Evolutionary conservation across 805 yeast genomes (phyloP), one percentile per base, ranked within the genome.

Genomic region (Wickerhamomyces canadensis): DNA sequence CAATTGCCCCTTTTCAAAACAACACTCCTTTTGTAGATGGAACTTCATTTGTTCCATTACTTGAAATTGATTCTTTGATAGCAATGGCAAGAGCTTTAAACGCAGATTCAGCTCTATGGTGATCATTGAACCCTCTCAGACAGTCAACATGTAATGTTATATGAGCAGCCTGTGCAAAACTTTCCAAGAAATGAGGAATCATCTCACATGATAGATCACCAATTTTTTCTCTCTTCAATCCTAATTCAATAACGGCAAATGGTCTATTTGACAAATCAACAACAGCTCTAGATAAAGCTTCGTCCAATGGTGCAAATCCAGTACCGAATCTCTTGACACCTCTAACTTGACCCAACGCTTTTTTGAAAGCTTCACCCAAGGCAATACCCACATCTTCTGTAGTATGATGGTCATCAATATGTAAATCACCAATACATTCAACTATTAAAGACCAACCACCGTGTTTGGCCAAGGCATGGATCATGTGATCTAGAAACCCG

Each of bases 1-100:
- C 21, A 19, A n/a, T 9, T n/a, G 19, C 10, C 8, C 17, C 17
- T 19, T 18, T 5, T 54, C 57, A 83, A 64, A 81, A 80, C 33
- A 91, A 67, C 10, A 93, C 98, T 37, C 98, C 98, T 65, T 93
- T 93, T 10, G 98, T 93, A 38, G 95, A 82, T 16, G 98, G 98
- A 32, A 93, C 85, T 44, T 93, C 98, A 55, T 87, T 71, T 18
- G 82, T 76, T 23, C 97, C 98, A 23, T 87, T 87, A 48, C 74
- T 70, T 10, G 91, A 71, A 34, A 75, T 79, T 18, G 98, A 91
- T 57, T 88, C 95, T 49, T 78, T 81, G 34, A 93, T 70, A 4
- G 98, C 98, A 16, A 93, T 70, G 0, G 98, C 98, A 46, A 91
- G 67, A 0, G 98, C 96, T 65, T 93, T 93, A 67, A 93, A 93